Evolutionary conservation across 768 basidiomycete genomes (phyloP).

Genomic region (Tricholomella constricta): DNA sequence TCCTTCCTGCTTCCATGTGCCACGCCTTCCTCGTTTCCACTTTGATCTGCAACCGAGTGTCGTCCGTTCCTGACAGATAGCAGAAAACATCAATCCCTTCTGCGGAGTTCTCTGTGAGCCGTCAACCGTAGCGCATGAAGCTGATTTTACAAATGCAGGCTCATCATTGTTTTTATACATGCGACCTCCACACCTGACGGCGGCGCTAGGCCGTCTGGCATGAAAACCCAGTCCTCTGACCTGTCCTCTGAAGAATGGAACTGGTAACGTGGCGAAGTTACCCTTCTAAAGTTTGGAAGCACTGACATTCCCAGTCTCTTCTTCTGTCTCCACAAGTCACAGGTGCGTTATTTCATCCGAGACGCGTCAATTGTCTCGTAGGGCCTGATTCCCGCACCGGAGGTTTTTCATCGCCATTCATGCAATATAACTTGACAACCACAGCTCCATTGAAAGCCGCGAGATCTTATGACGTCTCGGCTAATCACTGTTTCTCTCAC

Average conservation of each 20-base stretch:
- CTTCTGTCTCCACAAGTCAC: neutral
- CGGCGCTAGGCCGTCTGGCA: neutral
- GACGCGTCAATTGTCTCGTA: neutral
- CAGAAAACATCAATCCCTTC: neutral
- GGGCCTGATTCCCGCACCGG: neutral
- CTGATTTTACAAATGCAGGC: neutral
- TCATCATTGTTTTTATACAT: neutral
- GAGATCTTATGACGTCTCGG: conserved; percentile 2
- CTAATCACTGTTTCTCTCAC: neutral
- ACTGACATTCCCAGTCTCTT: neutral
- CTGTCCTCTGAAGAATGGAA: neutral
- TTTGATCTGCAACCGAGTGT: neutral
- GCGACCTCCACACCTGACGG: neutral
- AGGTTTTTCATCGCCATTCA: neutral
- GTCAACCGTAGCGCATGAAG: neutral
- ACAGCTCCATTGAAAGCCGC: neutral
- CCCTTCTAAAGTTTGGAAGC: neutral
- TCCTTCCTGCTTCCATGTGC: neutral
- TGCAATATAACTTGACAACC: neutral
- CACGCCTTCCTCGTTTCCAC: neutral
- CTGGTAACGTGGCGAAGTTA: conserved; percentile 2
- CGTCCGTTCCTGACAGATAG: conserved; percentile 8
- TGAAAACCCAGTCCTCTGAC: neutral
- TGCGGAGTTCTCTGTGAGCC: neutral
- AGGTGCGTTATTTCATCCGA: neutral